Evolutionary conservation across 139 green algal species (phyloP).

Genomic region (Coelastrella sp.): DNA sequence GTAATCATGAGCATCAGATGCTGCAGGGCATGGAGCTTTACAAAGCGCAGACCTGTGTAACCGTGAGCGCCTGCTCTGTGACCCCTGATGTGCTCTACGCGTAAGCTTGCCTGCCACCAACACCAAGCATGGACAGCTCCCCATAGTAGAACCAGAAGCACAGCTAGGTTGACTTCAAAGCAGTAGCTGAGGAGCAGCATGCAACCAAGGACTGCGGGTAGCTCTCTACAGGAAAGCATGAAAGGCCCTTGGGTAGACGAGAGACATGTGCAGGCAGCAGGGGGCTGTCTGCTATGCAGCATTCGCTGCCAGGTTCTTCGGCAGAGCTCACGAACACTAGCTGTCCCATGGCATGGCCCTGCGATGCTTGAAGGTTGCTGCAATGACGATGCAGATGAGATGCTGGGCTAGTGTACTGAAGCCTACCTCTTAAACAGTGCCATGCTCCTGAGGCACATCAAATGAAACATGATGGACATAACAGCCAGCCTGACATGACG

Average conservation of each 20-base stretch:
- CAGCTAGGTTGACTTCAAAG: not conserved
- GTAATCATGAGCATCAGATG: too few relatives aligned
- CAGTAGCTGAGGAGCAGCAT: slow-evolving; percentile 3
- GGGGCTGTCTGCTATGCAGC: too few relatives aligned
- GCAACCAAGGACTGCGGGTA: not conserved
- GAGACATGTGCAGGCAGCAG: not conserved
- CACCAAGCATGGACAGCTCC: slow-evolving; percentile 8
- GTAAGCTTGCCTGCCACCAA: not conserved
- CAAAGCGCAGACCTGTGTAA: slow-evolving; percentile 7
- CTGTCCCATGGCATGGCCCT: not conserved
- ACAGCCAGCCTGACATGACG: not conserved
- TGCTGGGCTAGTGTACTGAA: too few relatives aligned
- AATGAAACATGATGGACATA: slow-evolving; percentile 24
- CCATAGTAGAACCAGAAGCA: not conserved
- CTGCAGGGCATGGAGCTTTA: not conserved
- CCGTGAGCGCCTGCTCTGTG: slow-evolving; percentile 36
- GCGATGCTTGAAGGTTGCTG: not conserved
- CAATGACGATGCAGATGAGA: too few relatives aligned
- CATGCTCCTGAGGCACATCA: not conserved
- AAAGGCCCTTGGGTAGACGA: not conserved
- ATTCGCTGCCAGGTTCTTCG: too few relatives aligned
- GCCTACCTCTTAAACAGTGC: slow-evolving; percentile 22
- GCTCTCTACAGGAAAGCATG: not conserved
- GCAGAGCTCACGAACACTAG: too few relatives aligned
- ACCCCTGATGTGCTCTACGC: slow-evolving; percentile 14